Base-by-base conservation (phyloP, 1,284 basidiomycete species). In the Trichosporon sp. region DNA sequence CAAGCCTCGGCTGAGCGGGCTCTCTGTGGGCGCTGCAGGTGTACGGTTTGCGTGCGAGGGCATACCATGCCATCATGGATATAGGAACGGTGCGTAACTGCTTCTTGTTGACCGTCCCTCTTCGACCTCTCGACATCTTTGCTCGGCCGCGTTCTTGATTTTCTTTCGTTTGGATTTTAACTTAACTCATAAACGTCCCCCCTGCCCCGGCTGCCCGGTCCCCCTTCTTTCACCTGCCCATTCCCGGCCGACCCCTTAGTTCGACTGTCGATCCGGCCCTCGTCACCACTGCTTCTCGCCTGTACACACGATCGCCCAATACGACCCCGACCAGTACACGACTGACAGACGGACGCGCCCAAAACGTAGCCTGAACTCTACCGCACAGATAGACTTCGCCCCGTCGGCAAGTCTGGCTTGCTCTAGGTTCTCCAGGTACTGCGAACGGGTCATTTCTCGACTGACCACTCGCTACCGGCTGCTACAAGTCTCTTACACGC, bases 161-260 rank as follows among this genome's bases (percentile, higher is more conserved):
- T 51, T 54, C 51, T 54, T 54, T 54, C 51, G 51, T 26, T 54
- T 54, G 51, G 43, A 54, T 54, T 54, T 54, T 54, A 54, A 54
- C 51, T 54, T 54, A 54, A 54, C 51, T 54, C 51, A 54, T 54
- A 54, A 54, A 54, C 51, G 21, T 1, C 51, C 51, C 21, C 51
- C 51, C 26, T 19, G 26, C 26, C 8, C 51, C 51, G 51, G 21
- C 51, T 54, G 51, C 51, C 51, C 51, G 51, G 51, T 26, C 21
- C 19, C 46, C 51, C 51, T 7, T 54, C 19, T 54, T 54, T 19
- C 51, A 54, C 51, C 51, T 54, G 8, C 16, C 51, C 51, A 54
- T 54, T 54, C 51, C 51, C 7, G 51, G 51, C 51, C 19, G 21
- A 37, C 51, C 51, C 51, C 51, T 54, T 54, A 54, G 21, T 16